phyloP scores from a whole-genome alignment of 305 asterid genomes.

The Rubia balearica region DNA sequence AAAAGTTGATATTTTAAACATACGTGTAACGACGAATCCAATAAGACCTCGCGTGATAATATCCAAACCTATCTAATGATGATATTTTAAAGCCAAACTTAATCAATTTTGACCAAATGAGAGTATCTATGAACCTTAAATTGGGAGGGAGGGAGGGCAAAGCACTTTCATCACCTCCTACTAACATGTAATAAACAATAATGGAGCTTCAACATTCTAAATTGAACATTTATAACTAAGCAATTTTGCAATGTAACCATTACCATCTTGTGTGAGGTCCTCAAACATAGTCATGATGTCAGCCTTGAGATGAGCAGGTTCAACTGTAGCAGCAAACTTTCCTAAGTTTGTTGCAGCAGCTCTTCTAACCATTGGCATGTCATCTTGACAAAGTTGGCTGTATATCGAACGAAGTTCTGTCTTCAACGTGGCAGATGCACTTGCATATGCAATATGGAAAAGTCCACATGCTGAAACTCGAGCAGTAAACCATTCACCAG shows the following conservation, averaged over 20 bases:
- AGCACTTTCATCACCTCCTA: neutral
- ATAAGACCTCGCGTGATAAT: too few species aligned
- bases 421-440: slow-evolving; percentile 73
- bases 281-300: slow-evolving; percentile 85
- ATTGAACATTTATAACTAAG: neutral
- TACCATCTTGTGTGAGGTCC: slow-evolving; percentile 91
- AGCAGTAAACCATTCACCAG: slow-evolving; percentile 96
- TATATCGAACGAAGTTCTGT: slow-evolving; percentile 68
- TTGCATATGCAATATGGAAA: slow-evolving; percentile 79
- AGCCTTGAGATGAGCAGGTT: slow-evolving; percentile 76
- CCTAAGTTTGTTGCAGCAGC: slow-evolving; percentile 90
- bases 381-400: slow-evolving; percentile 88
- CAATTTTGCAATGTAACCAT: slow-evolving; percentile 1
- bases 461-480: slow-evolving; percentile 92
- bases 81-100: too few species aligned
- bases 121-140: too few species aligned
- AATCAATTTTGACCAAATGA: too few species aligned
- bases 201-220: neutral
- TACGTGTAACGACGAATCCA: too few species aligned
- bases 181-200: neutral
- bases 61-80: too few species aligned
- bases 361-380: slow-evolving; percentile 96
- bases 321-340: slow-evolving; percentile 85
- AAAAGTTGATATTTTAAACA: too few species aligned
- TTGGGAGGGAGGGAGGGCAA: neutral